Percentiles rank a stretch among this genome's conserved stretches.
These are phyloP conservation scores for Casuarina equisetifolia DNA, from an alignment of 306 rosid species.

Conservation along the genomic window DNA sequence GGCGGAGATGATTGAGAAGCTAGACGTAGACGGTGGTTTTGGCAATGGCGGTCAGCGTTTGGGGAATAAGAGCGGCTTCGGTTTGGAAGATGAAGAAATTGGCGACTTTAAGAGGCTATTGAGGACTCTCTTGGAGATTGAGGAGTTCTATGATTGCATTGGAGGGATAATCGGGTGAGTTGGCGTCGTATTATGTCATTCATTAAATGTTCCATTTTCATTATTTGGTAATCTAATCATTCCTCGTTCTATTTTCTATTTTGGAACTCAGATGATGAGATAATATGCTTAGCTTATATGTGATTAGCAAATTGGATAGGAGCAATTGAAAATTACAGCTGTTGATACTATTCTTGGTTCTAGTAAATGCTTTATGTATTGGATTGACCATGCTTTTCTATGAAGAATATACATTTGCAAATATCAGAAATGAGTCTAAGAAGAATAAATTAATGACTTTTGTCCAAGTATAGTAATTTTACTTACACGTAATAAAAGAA, in stretches of 20 bases:
- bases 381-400: not conserved
- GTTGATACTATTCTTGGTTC: not conserved
- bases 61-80: slow-evolving; percentile 35
- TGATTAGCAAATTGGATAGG: not conserved
- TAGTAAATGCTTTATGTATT: not conserved
- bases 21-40: slow-evolving; percentile 38
- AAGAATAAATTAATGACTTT: not conserved
- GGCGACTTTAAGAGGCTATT: slow-evolving; percentile 63
- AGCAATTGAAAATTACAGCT: slow-evolving; percentile 1
- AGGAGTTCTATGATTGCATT: slow-evolving; percentile 82
- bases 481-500: not conserved
- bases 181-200: slow-evolving; percentile 8
- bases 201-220: not conserved
- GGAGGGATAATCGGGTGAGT: slow-evolving; percentile 95
- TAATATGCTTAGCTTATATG: not conserved
- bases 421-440: not conserved
- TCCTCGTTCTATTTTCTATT: not conserved
- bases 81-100: slow-evolving; percentile 55
- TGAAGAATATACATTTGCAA: not conserved
- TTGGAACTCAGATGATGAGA: not conserved
- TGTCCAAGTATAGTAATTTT: not conserved
- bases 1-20: slow-evolving; percentile 72
- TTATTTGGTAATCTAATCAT: not conserved
- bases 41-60: slow-evolving; percentile 30
- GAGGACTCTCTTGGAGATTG: slow-evolving; percentile 60